Base-by-base conservation (phyloP, 805 yeast genomes). In the Metschnikowia koreensis region DNA sequence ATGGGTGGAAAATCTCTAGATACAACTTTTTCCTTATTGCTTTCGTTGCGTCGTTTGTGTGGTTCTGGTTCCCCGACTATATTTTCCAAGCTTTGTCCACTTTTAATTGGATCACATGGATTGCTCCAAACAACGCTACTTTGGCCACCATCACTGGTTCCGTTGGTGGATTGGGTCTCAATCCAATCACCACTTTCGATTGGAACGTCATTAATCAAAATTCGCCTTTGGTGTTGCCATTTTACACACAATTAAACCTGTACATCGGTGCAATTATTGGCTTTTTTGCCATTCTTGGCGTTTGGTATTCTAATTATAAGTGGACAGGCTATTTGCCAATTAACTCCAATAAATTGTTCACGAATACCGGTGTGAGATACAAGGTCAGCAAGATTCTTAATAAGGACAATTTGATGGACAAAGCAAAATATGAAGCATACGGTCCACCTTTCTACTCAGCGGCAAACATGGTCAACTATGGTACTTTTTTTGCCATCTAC, bases 191-290 rank as follows among this genome's bases (percentile, higher is more conserved):
- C 7, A 50, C 65, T 3, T 66, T 66, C 44, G 71, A 68, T 48
- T 66, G 67, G 67, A 66, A 66, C 50, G 26, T 48, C 15, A 44
- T 51, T 34, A 17, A 16, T 16, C 38, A 57, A 56, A 47, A 64
- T 63, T 65, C 65, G 63, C 70, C 57, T 51, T 41, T 82, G 63
- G 58, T 73, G 6, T 49, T 71, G 13, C 71, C 71, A 11, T 63
- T 66, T 47, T 67, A 57, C 50, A 51, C 68, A 6, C 61, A 62
- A 27, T n/a, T 60, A 7, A 63, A 58, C 49, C 61, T 53, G 48
- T 64, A 58, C 48, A 50, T 63, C 28, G 73, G 73, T 6, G 33
- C 54, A 2, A 3, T 62, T 6, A 47, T 68, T 47, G 67, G 58
- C 0, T 62, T 66, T 31, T 58, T 65, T 53, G 51, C 54, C 40